A percentile compares a stretch with the other conserved stretches of the same genome.
Conservation (phyloP, 1,284 basidiomycete genomes). For the Pulveroboletus sp. region DNA sequence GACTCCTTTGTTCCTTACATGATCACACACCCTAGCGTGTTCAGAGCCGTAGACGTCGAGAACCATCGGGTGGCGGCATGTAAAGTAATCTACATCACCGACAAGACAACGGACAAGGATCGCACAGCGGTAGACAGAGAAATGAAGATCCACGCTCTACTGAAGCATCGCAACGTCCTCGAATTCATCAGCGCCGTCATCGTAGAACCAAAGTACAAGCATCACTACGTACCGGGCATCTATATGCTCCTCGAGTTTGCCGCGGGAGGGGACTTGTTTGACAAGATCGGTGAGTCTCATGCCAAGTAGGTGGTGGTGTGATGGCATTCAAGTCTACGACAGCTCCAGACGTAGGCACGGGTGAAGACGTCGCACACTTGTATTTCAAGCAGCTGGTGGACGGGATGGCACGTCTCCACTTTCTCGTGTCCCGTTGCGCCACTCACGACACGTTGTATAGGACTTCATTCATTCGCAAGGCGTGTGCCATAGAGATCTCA, state of each 20-base stretch:
- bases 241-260: conserved; percentile 95
- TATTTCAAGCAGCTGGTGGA: conserved; percentile 90
- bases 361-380: conserved; percentile 86
- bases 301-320: not conserved
- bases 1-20: conserved; percentile 1
- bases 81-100: conserved; percentile 74
- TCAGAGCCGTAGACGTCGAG: conserved; percentile 73
- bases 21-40: conserved; percentile 58
- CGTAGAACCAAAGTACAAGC: conserved; percentile 66
- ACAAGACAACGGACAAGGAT: conserved; percentile 59
- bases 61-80: conserved; percentile 76
- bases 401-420: conserved; percentile 59
- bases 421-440: not conserved
- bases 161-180: conserved; percentile 84
- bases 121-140: conserved; percentile 90
- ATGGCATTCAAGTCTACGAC: not conserved
- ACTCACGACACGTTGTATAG: conserved; percentile 41
- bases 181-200: conserved; percentile 81
- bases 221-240: conserved; percentile 70
- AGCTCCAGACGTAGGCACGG: conserved; percentile 81
- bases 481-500: conserved; percentile 94
- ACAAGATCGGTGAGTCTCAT: conserved; percentile 83
- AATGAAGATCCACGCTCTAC: conserved; percentile 83
- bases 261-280: conserved; percentile 93
- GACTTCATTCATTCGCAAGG: conserved; percentile 86